A percentile compares a stretch with the other conserved stretches of the same genome.
Evolutionary conservation across 2,329 filamentous ascomycete genomes (phyloP).

Genomic region (Aspergillus niger): DNA sequence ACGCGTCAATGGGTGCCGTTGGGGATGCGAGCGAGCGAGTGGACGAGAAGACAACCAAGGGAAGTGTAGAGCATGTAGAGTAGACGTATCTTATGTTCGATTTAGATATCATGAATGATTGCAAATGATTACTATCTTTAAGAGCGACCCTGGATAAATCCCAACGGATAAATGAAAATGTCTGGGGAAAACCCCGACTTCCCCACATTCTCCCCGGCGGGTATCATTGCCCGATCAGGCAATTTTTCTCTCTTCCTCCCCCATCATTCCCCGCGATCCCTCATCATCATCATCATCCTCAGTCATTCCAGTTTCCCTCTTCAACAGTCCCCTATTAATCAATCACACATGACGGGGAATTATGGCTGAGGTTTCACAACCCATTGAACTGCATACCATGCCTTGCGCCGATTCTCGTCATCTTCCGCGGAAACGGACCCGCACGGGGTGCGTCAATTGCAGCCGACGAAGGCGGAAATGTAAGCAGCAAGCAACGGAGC

Average conservation of each 20-base stretch:
- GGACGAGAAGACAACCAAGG: constrained; percentile 17
- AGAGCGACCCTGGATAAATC: no score
- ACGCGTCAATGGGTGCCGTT: constrained; percentile 29
- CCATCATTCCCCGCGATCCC: constrained; percentile 2
- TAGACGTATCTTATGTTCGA: constrained; percentile 1
- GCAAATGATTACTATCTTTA: no score
- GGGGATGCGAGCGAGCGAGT: constrained; percentile 25
- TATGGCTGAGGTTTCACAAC: background rate
- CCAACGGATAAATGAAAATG: no score
- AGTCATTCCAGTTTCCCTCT: background rate
- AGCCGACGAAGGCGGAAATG: constrained; percentile 38
- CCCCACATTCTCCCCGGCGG: constrained; percentile 16
- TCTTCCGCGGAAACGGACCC: constrained; percentile 28
- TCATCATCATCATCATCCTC: background rate
- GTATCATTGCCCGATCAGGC: constrained; percentile 22
- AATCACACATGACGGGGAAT: background rate
- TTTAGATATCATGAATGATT: no score
- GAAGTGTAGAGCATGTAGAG: constrained; percentile 27
- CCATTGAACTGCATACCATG: background rate
- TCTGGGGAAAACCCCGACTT: constrained; percentile 3
- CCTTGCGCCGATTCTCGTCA: background rate
- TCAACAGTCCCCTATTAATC: background rate
- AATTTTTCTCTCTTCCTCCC: constrained; percentile 10
- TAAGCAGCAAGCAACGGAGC: constrained; percentile 6
- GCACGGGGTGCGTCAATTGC: constrained; percentile 37